Percentiles rank a stretch among this genome's conserved stretches.
These are phyloP conservation scores for Penicillium paxilli DNA, from an alignment of 495 filamentous ascomycete species.

Conservation along the genomic window DNA sequence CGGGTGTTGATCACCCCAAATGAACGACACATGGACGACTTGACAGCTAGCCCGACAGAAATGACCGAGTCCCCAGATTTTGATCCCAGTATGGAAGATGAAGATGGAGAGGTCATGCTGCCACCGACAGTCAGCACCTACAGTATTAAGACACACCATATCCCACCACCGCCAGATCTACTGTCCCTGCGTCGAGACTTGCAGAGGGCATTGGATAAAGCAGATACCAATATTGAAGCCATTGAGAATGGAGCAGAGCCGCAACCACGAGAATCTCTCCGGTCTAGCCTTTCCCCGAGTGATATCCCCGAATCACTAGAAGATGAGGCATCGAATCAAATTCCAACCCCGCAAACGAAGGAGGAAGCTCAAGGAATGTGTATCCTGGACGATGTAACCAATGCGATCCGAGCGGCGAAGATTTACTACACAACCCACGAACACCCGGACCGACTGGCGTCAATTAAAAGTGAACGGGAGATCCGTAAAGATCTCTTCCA, in stretches of 20 bases:
- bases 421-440: slow-evolving; percentile 92
- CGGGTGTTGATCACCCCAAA: slow-evolving; percentile 45
- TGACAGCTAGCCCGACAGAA: slow-evolving; percentile 57
- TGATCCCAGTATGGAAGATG: slow-evolving; percentile 57
- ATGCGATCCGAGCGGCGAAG: slow-evolving; percentile 91
- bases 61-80: slow-evolving; percentile 38
- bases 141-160: slow-evolving; percentile 78
- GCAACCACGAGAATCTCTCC: slow-evolving; percentile 29
- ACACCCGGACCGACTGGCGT: slow-evolving; percentile 75
- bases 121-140: slow-evolving; percentile 97
- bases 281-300: slow-evolving; percentile 36
- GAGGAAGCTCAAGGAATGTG: slow-evolving; percentile 89
- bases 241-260: slow-evolving; percentile 35
- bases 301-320: slow-evolving; percentile 29
- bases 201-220: slow-evolving; percentile 63
- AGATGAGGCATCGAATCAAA: slow-evolving; percentile 32
- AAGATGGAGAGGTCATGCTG: slow-evolving; percentile 72
- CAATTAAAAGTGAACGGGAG: slow-evolving; percentile 78
- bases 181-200: slow-evolving; percentile 75
- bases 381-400: slow-evolving; percentile 85
- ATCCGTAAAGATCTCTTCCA: slow-evolving; percentile 80
- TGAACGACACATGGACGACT: slow-evolving; percentile 39
- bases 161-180: slow-evolving; percentile 84
- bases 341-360: slow-evolving; percentile 57
- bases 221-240: slow-evolving; percentile 64